Percentiles rank a stretch among this genome's conserved stretches.
Conservation (phyloP, 805 yeast species). For the Saccharomycodes ludwigii region DNA sequence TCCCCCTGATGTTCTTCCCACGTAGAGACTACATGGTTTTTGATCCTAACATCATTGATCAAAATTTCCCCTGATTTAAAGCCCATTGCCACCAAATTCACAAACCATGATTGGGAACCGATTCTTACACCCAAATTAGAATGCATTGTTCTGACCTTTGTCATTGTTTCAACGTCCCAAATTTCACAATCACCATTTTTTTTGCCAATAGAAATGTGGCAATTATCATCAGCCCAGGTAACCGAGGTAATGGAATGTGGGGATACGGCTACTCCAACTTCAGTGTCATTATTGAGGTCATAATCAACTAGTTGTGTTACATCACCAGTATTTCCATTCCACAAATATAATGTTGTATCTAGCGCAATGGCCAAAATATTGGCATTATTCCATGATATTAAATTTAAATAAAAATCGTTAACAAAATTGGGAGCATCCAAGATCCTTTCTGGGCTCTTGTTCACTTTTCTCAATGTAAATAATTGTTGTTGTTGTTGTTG, state of each 20-base stretch:
- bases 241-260: conserved; percentile 67
- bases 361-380: conserved; percentile 82
- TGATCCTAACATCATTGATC: conserved; percentile 82
- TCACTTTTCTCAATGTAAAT: conserved; percentile 63
- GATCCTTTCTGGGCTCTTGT: conserved; percentile 83
- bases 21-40: conserved; percentile 55
- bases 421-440: conserved; percentile 91
- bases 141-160: conserved; percentile 68
- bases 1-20: conserved; percentile 70
- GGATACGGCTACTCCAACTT: too few relatives aligned
- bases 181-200: conserved; percentile 79
- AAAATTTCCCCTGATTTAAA: conserved; percentile 73
- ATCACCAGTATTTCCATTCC: conserved; percentile 80
- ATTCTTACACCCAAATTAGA: conserved; percentile 60
- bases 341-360: conserved; percentile 70
- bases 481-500: conserved; percentile 37
- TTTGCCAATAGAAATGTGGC: conserved; percentile 71
- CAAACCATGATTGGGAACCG: conserved; percentile 77
- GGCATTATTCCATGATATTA: conserved; percentile 76
- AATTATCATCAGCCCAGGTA: conserved; percentile 86
- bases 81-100: conserved; percentile 75
- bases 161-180: conserved; percentile 78
- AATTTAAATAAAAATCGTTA: conserved; percentile 84
- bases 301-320: conserved; percentile 60
- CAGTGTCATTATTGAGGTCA: conserved; percentile 22